Evolutionary conservation across 768 basidiomycete genomes (phyloP).

Genomic region (Austroboletus eburneus): DNA sequence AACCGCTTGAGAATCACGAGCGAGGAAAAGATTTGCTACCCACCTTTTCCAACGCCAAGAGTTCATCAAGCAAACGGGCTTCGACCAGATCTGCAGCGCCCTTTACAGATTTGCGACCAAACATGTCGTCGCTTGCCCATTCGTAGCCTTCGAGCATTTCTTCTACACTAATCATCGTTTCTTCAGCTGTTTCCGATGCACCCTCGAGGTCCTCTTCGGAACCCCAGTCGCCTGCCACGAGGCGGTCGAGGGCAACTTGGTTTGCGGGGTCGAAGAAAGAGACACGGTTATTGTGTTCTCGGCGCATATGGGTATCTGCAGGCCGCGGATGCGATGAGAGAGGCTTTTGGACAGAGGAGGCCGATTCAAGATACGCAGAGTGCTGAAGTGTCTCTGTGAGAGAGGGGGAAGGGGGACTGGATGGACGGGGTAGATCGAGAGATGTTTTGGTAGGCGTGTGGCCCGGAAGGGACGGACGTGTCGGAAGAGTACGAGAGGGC

Average conservation of each 20-base stretch:
- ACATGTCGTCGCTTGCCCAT: constrained; percentile 83
- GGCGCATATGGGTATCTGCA: constrained; percentile 37
- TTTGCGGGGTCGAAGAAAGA: constrained; percentile 82
- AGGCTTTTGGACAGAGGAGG: constrained; percentile 20
- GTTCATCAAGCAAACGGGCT: constrained; percentile 80
- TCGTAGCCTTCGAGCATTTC: constrained; percentile 99
- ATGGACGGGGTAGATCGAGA: constrained; percentile 14
- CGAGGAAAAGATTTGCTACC: constrained; percentile 7
- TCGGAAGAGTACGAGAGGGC: constrained; percentile 19
- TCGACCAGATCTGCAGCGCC: constrained; percentile 91
- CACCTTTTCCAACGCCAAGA: constrained; percentile 92
- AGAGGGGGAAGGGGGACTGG: constrained; percentile 16
- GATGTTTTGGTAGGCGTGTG: constrained; percentile 16
- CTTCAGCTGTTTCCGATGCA: constrained; percentile 73
- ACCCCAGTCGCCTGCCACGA: constrained; percentile 48
- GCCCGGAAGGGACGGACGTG: constrained; percentile 14
- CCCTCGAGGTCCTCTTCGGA: constrained; percentile 49
- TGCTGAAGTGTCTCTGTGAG: constrained; percentile 7
- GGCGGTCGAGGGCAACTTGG: constrained; percentile 66
- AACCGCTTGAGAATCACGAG: constrained; percentile 1
- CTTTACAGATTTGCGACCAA: constrained; percentile 57
- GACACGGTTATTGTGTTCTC: constrained; percentile 65
- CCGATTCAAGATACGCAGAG: constrained; percentile 17
- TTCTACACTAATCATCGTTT: constrained; percentile 87
- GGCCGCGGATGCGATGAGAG: constrained; percentile 25